Evolutionary conservation across 2,329 filamentous ascomycete species (phyloP).

Genomic region (Aureobasidium sp.): DNA sequence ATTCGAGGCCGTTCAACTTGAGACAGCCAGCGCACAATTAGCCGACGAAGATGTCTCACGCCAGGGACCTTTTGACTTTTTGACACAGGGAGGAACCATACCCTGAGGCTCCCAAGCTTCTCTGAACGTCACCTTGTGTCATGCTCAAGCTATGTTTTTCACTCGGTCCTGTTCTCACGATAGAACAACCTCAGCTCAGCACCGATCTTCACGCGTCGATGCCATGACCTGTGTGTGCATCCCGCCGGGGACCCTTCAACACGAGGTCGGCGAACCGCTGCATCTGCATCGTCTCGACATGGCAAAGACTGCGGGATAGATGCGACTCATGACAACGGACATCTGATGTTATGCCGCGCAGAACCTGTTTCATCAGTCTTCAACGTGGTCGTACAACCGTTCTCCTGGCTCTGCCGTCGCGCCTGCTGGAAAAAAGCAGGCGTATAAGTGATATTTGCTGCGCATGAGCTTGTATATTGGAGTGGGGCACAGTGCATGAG

Average conservation of each 20-base stretch:
- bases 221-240: neutral
- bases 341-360: neutral
- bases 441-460: neutral
- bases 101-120: neutral
- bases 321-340: neutral
- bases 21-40: neutral
- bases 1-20: neutral
- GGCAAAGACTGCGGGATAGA: neutral
- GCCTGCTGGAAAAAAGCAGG: neutral
- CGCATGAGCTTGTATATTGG: slow-evolving; percentile 2
- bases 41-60: neutral
- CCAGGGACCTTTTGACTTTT: neutral
- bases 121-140: neutral
- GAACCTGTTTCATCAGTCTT: slow-evolving; percentile 2
- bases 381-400: neutral
- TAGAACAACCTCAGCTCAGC: neutral
- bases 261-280: neutral
- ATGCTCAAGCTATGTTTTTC: neutral
- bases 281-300: neutral
- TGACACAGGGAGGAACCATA: neutral
- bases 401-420: neutral
- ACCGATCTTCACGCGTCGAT: neutral
- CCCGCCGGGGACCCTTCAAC: neutral
- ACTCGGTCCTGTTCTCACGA: neutral
- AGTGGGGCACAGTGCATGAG: slow-evolving; percentile 1